Conservation (phyloP, 2,329 filamentous ascomycete genomes). For the Aspergillus sp. region DNA sequence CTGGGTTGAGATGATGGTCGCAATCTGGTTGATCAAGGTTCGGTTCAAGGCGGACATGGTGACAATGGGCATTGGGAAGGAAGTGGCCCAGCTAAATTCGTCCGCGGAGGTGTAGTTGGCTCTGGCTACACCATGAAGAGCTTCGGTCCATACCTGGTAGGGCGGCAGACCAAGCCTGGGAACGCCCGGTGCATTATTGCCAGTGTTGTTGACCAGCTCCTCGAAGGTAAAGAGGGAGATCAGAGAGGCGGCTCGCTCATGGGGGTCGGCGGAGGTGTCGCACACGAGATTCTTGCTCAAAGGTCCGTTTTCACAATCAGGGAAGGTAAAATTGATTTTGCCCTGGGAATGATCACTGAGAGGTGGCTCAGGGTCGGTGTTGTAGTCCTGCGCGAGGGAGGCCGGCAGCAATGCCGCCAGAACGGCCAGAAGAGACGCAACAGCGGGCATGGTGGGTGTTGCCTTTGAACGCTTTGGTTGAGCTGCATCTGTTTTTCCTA, state of each 20-base stretch:
- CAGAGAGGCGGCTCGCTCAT: slow-evolving; percentile 44
- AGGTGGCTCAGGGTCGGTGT: slow-evolving; percentile 17
- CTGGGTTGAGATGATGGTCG: slow-evolving; percentile 51
- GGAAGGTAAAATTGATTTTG: slow-evolving; percentile 32
- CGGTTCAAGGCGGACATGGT: slow-evolving; percentile 63
- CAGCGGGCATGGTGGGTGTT: slow-evolving; percentile 10
- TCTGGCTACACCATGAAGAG: slow-evolving; percentile 59
- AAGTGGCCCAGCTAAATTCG: slow-evolving; percentile 57
- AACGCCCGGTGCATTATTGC: slow-evolving; percentile 46
- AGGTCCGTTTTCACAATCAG: slow-evolving; percentile 50
- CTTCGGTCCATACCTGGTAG: slow-evolving; percentile 58
- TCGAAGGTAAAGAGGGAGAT: slow-evolving; percentile 48
- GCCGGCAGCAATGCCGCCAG: slow-evolving; percentile 17
- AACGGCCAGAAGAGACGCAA: slow-evolving; percentile 11
- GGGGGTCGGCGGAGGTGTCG: slow-evolving; percentile 37
- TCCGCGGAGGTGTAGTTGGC: slow-evolving; percentile 51
- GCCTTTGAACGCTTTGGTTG: neutral
- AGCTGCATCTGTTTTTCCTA: neutral
- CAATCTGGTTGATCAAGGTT: slow-evolving; percentile 54
- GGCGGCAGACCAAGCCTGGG: slow-evolving; percentile 52
- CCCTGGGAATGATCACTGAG: slow-evolving; percentile 9
- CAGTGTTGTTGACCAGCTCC: slow-evolving; percentile 54
- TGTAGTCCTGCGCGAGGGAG: slow-evolving; percentile 23
- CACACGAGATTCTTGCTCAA: slow-evolving; percentile 49
- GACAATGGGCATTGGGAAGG: slow-evolving; percentile 61